phyloP scores from a whole-genome alignment of 2,329 filamentous ascomycete genomes.

The Phialophora macrospora region DNA sequence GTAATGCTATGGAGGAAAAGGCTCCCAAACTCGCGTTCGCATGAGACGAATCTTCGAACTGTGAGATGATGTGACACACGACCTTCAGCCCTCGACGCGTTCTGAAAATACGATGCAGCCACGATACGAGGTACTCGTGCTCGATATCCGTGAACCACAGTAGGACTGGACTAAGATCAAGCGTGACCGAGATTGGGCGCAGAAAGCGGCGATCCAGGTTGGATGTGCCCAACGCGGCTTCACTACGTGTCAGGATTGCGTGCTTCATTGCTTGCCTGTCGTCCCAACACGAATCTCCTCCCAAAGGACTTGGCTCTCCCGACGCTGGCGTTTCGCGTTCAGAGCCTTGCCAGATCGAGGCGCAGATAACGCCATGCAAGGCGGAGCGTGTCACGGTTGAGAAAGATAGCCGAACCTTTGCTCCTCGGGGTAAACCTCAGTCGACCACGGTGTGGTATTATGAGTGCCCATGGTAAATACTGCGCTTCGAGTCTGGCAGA shows the following conservation, averaged over 20 bases:
- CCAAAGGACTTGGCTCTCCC: conserved; percentile 2
- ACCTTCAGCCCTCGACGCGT: not conserved
- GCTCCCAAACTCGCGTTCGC: not conserved
- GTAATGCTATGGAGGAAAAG: not conserved
- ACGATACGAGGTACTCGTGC: not conserved
- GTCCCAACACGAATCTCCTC: conserved; percentile 6
- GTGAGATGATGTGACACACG: not conserved
- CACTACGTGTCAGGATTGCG: not conserved
- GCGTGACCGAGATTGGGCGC: not conserved
- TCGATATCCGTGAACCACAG: not conserved
- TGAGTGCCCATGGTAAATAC: not conserved
- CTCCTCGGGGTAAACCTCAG: conserved; percentile 1
- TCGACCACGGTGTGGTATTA: not conserved
- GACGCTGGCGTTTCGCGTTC: conserved; percentile 25
- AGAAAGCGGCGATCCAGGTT: not conserved
- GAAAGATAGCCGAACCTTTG: conserved; percentile 10
- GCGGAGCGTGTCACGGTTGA: conserved; percentile 7
- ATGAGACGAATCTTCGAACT: not conserved
- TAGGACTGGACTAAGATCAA: not conserved
- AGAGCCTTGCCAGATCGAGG: conserved; percentile 26
- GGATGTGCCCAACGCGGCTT: not conserved
- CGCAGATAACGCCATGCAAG: conserved; percentile 16
- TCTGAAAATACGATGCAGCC: not conserved
- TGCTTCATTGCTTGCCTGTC: not conserved
- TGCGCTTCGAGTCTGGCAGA: not conserved